Conservation (phyloP, 768 basidiomycete species). For the Mycena maculata region DNA sequence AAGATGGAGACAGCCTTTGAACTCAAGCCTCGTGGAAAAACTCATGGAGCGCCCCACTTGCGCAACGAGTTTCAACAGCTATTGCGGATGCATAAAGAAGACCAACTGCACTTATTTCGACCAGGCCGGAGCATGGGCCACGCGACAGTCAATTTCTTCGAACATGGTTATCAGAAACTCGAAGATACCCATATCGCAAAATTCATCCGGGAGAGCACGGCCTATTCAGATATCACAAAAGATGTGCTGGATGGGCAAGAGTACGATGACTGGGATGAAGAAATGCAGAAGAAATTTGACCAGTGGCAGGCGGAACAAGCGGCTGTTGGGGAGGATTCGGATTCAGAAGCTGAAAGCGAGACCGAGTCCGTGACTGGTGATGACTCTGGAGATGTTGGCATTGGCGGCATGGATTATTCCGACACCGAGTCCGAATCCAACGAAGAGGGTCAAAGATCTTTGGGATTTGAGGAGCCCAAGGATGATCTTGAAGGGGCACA, state of each 20-base stretch:
- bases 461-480: too few species aligned
- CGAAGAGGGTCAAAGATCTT: background rate
- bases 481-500: background rate
- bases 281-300: background rate
- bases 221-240: background rate
- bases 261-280: background rate
- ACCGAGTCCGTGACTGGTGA: background rate
- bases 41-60: conserved; percentile 9
- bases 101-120: conserved; percentile 4
- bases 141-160: background rate
- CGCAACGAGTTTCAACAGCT: conserved; percentile 21
- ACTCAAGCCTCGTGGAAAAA: conserved; percentile 13
- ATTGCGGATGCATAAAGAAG: conserved; percentile 9
- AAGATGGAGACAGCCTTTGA: conserved; percentile 1
- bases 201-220: background rate
- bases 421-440: background rate
- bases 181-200: background rate
- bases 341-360: too few species aligned
- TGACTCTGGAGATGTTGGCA: background rate
- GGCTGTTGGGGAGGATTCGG: background rate
- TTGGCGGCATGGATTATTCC: background rate
- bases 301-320: background rate
- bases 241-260: background rate
- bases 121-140: background rate
- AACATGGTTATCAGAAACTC: background rate